Evolutionary conservation across 2,329 filamentous ascomycete species (phyloP).

Genomic region (Neofusicoccum cordaticola): DNA sequence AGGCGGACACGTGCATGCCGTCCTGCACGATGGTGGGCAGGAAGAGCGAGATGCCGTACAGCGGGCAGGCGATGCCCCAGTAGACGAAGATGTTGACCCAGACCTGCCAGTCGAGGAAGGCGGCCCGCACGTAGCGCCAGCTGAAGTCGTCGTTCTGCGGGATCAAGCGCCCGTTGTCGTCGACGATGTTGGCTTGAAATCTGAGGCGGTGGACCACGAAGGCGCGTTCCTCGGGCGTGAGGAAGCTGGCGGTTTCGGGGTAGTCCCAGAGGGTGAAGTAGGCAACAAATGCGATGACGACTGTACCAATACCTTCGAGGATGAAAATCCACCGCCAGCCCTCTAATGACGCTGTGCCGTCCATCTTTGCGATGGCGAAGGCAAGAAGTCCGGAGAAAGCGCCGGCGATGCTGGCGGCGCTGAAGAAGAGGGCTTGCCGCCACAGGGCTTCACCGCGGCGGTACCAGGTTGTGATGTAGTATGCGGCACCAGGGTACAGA

Average conservation of each 20-base stretch:
- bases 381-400: slow-evolving; percentile 58
- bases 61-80: slow-evolving; percentile 5
- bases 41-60: slow-evolving; percentile 40
- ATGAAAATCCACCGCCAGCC: slow-evolving; percentile 30
- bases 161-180: slow-evolving; percentile 16
- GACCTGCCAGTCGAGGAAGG: slow-evolving; percentile 3
- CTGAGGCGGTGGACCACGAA: slow-evolving; percentile 25
- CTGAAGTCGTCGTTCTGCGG: not conserved
- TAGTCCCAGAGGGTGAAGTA: slow-evolving; percentile 60
- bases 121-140: not conserved
- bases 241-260: slow-evolving; percentile 34
- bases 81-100: not conserved
- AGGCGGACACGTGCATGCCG: slow-evolving; percentile 25
- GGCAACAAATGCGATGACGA: slow-evolving; percentile 11
- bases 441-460: slow-evolving; percentile 55
- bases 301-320: slow-evolving; percentile 19
- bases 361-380: slow-evolving; percentile 55
- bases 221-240: slow-evolving; percentile 26
- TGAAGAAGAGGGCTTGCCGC: slow-evolving; percentile 57
- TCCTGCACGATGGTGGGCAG: slow-evolving; percentile 20
- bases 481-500: slow-evolving; percentile 35
- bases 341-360: slow-evolving; percentile 45
- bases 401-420: slow-evolving; percentile 51
- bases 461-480: slow-evolving; percentile 60
- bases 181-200: not conserved